These are phyloP conservation scores for Chaetomium olivaceum DNA, from an alignment of 2,329 filamentous ascomycete genomes.

Conservation along the genomic window DNA sequence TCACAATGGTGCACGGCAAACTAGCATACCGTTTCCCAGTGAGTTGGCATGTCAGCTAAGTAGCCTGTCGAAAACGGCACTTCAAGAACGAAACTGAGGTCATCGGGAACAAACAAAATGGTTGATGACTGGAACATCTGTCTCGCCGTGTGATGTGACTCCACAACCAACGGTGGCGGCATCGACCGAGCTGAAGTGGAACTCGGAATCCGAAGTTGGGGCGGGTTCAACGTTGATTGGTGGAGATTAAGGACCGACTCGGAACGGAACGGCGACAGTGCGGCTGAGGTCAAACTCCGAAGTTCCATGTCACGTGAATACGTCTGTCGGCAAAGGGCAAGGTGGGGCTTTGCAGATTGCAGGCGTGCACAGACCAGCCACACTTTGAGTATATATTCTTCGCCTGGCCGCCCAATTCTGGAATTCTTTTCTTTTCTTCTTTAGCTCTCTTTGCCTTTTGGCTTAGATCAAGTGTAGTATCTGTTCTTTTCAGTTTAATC, in stretches of 20 bases:
- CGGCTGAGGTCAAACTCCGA: no score
- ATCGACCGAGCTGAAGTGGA: not conserved
- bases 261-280: not conserved
- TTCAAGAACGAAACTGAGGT: no score
- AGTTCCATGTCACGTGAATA: not conserved
- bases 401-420: constrained; percentile 11
- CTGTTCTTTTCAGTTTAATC: constrained; percentile 34
- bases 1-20: no score
- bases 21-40: no score
- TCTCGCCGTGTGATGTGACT: no score
- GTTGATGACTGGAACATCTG: not conserved
- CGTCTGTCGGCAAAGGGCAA: not conserved
- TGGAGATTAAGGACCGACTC: not conserved
- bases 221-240: not conserved
- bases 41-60: no score
- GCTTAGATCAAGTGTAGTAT: constrained; percentile 34
- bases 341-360: not conserved
- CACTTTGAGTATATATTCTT: constrained; percentile 4
- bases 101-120: no score
- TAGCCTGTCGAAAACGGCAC: no score
- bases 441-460: constrained; percentile 33
- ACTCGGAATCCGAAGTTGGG: not conserved
- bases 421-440: constrained; percentile 26
- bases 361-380: constrained; percentile 15
- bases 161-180: not conserved